These are phyloP conservation scores for Didymella pinodella DNA, from an alignment of 2,329 filamentous ascomycete species.

Conservation along the genomic window DNA sequence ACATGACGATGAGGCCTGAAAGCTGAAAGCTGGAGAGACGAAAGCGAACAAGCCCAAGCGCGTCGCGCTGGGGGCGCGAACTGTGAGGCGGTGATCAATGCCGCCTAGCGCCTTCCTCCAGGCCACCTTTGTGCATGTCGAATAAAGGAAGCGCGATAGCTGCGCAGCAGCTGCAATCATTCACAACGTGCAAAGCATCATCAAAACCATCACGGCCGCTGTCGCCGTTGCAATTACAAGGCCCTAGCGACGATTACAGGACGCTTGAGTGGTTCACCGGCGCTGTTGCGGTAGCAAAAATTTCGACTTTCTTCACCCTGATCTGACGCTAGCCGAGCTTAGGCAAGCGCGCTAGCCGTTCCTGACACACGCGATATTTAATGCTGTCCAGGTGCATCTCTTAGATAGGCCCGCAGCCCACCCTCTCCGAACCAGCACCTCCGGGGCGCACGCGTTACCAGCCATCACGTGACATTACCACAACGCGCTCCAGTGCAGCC, in stretches of 20 bases:
- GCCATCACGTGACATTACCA: conserved; percentile 35
- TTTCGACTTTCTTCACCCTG: conserved; percentile 41
- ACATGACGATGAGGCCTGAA: not conserved
- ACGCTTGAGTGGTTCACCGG: conserved; percentile 25
- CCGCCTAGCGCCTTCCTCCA: conserved; percentile 31
- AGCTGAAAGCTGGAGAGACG: conserved; percentile 17
- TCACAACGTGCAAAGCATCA: conserved; percentile 10
- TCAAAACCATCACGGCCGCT: conserved; percentile 7
- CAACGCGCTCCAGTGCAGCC: conserved; percentile 18
- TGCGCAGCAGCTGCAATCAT: conserved; percentile 13
- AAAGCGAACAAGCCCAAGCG: conserved; percentile 17
- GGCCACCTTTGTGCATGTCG: conserved; percentile 29
- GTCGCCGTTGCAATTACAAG: conserved; percentile 4
- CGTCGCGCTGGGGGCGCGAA: conserved; percentile 20
- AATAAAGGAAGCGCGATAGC: conserved; percentile 27
- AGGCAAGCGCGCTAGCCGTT: conserved; percentile 31
- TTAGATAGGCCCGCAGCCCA: conserved; percentile 44
- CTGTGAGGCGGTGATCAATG: conserved; percentile 33
- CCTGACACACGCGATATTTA: conserved; percentile 34
- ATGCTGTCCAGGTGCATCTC: conserved; percentile 34
- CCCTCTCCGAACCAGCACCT: conserved; percentile 39
- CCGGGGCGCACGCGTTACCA: conserved; percentile 37
- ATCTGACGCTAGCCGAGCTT: conserved; percentile 29
- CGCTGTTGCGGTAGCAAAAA: conserved; percentile 39
- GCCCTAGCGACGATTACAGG: conserved; percentile 13